Evolutionary conservation across 768 basidiomycete genomes (phyloP).

Genomic region (Suillus fuscotomentosus): DNA sequence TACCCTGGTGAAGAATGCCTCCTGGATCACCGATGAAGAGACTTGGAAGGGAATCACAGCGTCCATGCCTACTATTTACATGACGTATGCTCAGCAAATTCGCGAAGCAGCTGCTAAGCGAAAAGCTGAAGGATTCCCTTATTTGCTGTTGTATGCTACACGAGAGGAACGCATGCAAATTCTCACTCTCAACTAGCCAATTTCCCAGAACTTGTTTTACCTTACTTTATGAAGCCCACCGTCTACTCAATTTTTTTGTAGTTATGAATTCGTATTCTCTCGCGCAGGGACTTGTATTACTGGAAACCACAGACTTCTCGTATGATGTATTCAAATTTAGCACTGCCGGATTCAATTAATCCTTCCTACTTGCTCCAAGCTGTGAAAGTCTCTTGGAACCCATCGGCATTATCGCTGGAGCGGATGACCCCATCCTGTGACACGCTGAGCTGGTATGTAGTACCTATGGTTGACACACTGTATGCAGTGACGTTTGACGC

Average conservation of each 20-base stretch:
- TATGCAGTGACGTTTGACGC: constrained; percentile 41
- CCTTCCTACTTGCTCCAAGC: constrained; percentile 24
- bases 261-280: not conserved
- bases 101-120: constrained; percentile 63
- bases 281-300: not conserved
- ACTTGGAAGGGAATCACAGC: constrained; percentile 61
- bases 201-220: not conserved
- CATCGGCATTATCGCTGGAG: constrained; percentile 38
- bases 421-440: constrained; percentile 34
- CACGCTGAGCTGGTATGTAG: constrained; percentile 41
- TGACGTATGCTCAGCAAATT: constrained; percentile 64
- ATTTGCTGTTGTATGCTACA: constrained; percentile 63
- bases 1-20: constrained; percentile 49
- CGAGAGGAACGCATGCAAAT: constrained; percentile 70
- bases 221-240: not conserved
- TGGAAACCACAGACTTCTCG: not conserved
- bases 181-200: constrained; percentile 36
- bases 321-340: not conserved
- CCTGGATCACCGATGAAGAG: constrained; percentile 77
- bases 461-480: constrained; percentile 48
- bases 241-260: too few relatives aligned
- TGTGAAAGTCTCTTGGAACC: constrained; percentile 42
- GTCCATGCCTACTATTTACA: constrained; percentile 54
- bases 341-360: not conserved
- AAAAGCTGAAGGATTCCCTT: constrained; percentile 61